phyloP scores from a whole-genome alignment of 352 stramenopile genomes.

The Globisporangium abappressorium region DNA sequence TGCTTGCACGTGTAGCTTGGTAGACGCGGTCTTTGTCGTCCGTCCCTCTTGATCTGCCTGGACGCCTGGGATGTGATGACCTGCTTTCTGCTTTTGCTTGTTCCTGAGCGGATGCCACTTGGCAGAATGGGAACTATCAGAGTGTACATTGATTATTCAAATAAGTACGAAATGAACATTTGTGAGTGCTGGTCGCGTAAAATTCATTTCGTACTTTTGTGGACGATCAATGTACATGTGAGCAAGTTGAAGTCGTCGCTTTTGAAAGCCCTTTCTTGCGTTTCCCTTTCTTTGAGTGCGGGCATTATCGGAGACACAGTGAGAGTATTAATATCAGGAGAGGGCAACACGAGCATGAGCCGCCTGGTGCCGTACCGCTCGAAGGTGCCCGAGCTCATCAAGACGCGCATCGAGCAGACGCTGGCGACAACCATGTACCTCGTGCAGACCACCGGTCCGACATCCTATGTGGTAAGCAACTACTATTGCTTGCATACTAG shows the following conservation, averaged over 20 bases:
- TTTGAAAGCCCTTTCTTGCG: neutral
- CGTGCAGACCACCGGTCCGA: conserved; percentile 73
- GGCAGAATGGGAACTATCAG: conserved; percentile 3
- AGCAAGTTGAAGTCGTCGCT: conserved; percentile 33
- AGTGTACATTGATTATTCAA: too few relatives aligned
- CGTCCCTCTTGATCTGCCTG: neutral
- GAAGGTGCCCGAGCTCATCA: conserved; percentile 49
- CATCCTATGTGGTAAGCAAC: conserved; percentile 60
- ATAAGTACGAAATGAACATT: too few relatives aligned
- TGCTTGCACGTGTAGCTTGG: neutral
- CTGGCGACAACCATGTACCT: conserved; percentile 74
- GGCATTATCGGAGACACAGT: neutral
- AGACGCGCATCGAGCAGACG: conserved; percentile 63
- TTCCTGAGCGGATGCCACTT: conserved; percentile 18
- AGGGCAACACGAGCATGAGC: conserved; percentile 33
- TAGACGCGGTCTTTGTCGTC: too few relatives aligned
- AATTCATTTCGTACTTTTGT: neutral
- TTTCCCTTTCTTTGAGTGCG: neutral
- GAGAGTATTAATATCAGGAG: neutral
- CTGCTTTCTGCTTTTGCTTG: conserved; percentile 3
- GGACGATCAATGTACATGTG: neutral
- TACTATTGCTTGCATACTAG: neutral
- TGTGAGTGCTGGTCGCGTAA: too few relatives aligned
- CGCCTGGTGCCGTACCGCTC: conserved; percentile 59
- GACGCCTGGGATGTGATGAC: neutral